Base-by-base conservation (phyloP, 2,329 filamentous ascomycete genomes). In the Clonostachys solani region DNA sequence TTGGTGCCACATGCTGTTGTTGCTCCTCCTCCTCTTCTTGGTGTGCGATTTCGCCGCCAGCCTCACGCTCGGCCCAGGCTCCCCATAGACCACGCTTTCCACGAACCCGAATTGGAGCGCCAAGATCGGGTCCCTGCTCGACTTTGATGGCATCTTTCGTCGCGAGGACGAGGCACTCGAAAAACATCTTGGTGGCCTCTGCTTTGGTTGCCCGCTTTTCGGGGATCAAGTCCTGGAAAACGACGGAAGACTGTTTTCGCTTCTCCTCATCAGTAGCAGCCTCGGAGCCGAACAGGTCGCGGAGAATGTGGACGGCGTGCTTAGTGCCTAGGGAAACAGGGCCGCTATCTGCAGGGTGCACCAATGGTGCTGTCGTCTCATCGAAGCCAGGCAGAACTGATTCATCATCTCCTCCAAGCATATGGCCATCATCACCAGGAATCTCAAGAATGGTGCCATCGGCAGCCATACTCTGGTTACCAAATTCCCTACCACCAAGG, bases 111-210 rank as follows among this genome's bases (percentile, higher is more conserved):
- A 99, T 89, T 13, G 86, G 80, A 4, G 84, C 87, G 44, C 92
- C 92, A 23, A 97, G 79, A 36, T 77, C 80, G 51, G 84, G 74
- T 43, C 80, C 80, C 68, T 99, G 94, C 63, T 97, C 92, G 23
- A 97, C 90, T 69, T 96, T 96, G 70, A 99, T 88, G 29, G 94
- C 94, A 63, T 99, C 94, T 72, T 99, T 99, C 40, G 94, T 99
- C 6, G 92, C 94, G 42, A 99, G 78, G 4, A 99, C 94, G 19
- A 99, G 77, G 47, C 94, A 86, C 70, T 99, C 94, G 59, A 99
- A 99, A 73, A 99, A 99, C 91, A 99, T 96, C 77, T 96, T 96
- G 40, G 94, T 99, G 1, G 94, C 94, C 59, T 97, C 94, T 9
- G 87, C 87, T 66, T 89, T 89, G 54, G 80, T 90, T 1, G 92